Conservation (phyloP, 257 asterid genomes). For the Nicotiana otophora region DNA sequence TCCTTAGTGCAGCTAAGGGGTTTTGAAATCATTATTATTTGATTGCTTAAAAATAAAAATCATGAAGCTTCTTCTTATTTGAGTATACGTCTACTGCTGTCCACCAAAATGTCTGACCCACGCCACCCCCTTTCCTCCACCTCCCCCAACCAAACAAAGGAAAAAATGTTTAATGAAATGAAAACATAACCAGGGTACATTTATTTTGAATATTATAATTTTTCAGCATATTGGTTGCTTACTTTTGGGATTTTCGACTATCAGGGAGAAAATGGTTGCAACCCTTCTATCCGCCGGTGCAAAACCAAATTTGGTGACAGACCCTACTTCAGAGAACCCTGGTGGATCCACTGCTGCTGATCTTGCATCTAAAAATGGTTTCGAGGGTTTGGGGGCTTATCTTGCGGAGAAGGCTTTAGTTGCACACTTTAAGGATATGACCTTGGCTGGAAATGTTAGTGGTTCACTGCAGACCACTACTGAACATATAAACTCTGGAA, state of each 20-base stretch:
- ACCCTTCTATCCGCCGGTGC: conserved; percentile 89
- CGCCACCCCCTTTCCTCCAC: not conserved
- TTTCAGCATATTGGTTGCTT: not conserved
- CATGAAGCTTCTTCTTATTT: conserved; percentile 7
- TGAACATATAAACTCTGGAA: conserved; percentile 35
- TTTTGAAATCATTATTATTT: conserved; percentile 2
- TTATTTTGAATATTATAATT: conserved; percentile 1
- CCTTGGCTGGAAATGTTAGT: conserved; percentile 87
- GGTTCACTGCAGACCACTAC: conserved; percentile 62
- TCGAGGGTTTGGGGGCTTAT: conserved; percentile 92
- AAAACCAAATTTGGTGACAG: conserved; percentile 84
- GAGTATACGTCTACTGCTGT: not conserved
- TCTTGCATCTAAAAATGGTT: conserved; percentile 75
- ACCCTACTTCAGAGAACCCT: conserved; percentile 70
- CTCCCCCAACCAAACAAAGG: not conserved
- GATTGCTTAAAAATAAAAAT: conserved; percentile 3
- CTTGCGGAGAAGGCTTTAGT: conserved; percentile 93
- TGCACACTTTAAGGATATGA: conserved; percentile 82
- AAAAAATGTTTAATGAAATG: not conserved
- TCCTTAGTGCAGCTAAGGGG: not conserved
- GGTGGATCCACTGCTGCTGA: conserved; percentile 87
- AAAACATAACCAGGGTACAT: not conserved
- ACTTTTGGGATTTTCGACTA: conserved; percentile 18
- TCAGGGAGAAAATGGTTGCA: conserved; percentile 94
- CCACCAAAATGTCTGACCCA: not conserved